These are phyloP conservation scores for Ophiostoma tasmaniense DNA, from an alignment of 2,329 filamentous ascomycete genomes.

Conservation along the genomic window DNA sequence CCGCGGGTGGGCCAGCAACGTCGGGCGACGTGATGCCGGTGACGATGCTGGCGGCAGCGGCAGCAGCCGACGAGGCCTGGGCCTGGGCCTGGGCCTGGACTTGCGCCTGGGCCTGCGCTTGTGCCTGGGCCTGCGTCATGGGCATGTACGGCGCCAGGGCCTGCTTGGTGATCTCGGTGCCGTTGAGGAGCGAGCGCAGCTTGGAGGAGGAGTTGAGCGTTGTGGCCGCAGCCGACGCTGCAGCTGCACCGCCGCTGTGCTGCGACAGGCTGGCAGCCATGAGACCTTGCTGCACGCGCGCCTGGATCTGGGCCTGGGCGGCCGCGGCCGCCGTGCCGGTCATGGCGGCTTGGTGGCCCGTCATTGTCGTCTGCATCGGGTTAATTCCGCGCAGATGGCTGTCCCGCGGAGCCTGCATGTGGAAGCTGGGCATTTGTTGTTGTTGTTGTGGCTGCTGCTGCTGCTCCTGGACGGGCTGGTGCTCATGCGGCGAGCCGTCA, in stretches of 20 bases:
- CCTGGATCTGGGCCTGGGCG: neutral
- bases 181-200: constrained; percentile 6
- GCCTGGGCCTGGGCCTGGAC: neutral
- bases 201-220: neutral
- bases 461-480: constrained; percentile 5
- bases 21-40: neutral
- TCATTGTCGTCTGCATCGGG: constrained; percentile 6
- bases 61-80: constrained; percentile 3
- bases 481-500: neutral
- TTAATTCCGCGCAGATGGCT: constrained; percentile 5
- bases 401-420: neutral
- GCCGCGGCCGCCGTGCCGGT: neutral
- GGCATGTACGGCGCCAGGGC: constrained; percentile 18
- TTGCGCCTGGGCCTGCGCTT: neutral
- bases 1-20: constrained; percentile 17
- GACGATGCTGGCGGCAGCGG: neutral
- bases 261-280: neutral
- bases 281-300: neutral
- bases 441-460: neutral
- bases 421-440: neutral
- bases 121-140: constrained; percentile 15
- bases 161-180: constrained; percentile 16
- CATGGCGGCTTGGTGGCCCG: neutral
- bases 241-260: neutral
- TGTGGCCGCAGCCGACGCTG: neutral